A percentile compares a stretch with the other conserved stretches of the same genome.
Evolutionary conservation across 176 grass and related monocot species (phyloP).

Genomic region (Cenchrus americanus): DNA sequence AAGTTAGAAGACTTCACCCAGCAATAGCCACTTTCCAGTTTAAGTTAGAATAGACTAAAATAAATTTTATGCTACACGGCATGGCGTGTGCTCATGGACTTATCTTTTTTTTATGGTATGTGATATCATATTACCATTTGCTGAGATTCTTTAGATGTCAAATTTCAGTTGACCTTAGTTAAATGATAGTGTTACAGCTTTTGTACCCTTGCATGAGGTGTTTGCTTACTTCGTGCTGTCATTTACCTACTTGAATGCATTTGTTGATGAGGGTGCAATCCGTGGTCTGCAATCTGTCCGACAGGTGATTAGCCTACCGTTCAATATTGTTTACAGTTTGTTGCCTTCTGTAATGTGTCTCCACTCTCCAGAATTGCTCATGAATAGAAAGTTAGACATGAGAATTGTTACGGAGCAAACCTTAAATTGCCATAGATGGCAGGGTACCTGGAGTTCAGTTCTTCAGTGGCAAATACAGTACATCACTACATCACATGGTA

Average conservation of each 20-base stretch:
- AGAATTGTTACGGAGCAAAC: too few species aligned
- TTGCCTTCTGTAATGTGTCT: background rate
- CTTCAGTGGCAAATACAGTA: background rate
- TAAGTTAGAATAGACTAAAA: slow-evolving; percentile 43
- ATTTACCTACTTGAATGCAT: background rate
- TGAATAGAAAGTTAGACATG: background rate
- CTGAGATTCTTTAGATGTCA: slow-evolving; percentile 33
- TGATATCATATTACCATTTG: background rate
- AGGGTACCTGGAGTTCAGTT: background rate
- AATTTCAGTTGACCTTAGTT: slow-evolving; percentile 24
- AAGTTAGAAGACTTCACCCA: slow-evolving; percentile 41
- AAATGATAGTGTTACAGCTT: background rate
- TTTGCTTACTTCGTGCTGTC: background rate
- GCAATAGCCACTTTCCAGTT: slow-evolving; percentile 13
- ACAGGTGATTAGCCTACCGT: background rate
- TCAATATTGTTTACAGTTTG: background rate
- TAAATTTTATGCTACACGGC: slow-evolving; percentile 39
- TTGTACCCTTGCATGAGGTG: background rate
- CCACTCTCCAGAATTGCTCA: background rate
- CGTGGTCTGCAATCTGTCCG: too few species aligned
- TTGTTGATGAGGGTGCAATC: too few species aligned
- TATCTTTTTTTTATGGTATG: background rate
- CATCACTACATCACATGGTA: too few species aligned
- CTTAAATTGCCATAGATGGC: background rate
- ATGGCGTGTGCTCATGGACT: slow-evolving; percentile 38